phyloP scores from a whole-genome alignment of 176 grass and related monocot genomes.

The Cymbopogon citratus region DNA sequence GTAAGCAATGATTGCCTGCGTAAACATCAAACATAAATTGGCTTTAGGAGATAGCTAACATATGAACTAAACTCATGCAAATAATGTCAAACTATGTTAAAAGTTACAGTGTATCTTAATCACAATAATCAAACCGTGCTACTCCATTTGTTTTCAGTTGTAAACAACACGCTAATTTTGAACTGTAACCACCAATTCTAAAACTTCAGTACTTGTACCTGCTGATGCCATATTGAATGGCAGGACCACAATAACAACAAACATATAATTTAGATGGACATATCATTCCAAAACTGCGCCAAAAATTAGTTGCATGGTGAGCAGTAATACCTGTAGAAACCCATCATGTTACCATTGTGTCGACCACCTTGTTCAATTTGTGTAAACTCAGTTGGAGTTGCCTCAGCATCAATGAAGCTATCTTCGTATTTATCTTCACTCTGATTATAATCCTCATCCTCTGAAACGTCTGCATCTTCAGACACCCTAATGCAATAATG shows the following conservation, averaged over 20 bases:
- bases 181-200: background rate
- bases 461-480: conserved; percentile 70
- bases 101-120: background rate
- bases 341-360: conserved; percentile 48
- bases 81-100: conserved; percentile 8
- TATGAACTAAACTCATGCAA: background rate
- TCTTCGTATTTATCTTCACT: conserved; percentile 69
- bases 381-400: conserved; percentile 44
- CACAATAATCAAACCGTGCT: background rate
- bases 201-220: background rate
- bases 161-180: background rate
- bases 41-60: background rate
- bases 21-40: conserved; percentile 19
- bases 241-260: conserved; percentile 2
- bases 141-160: background rate
- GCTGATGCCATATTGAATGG: conserved; percentile 2
- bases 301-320: background rate
- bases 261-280: background rate
- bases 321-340: conserved; percentile 70
- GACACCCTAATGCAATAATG: conserved; percentile 57
- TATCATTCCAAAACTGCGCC: background rate
- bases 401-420: conserved; percentile 76
- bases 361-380: conserved; percentile 38
- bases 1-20: conserved; percentile 77
- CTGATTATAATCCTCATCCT: conserved; percentile 57